A percentile compares a stretch with the other conserved stretches of the same genome.
phyloP scores from a whole-genome alignment of 148 eudicot species.

The Nyssa sinensis region DNA sequence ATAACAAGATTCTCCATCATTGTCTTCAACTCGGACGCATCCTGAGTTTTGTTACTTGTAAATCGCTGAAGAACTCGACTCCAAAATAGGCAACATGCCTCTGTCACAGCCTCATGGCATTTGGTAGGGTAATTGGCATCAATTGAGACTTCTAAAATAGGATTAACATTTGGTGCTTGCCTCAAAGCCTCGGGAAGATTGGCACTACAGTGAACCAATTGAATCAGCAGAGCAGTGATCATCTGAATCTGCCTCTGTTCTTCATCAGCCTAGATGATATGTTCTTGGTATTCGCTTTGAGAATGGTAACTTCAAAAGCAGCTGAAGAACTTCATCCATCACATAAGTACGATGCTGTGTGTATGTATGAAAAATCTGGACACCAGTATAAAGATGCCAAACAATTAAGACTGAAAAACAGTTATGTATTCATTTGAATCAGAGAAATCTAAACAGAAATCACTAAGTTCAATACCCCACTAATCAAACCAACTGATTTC shows the following conservation, averaged over 20 bases:
- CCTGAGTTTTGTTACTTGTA: constrained; percentile 71
- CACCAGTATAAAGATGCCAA: constrained; percentile 17
- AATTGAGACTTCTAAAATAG: constrained; percentile 55
- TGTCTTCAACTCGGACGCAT: constrained; percentile 78
- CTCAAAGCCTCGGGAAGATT: constrained; percentile 85
- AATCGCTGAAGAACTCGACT: constrained; percentile 84
- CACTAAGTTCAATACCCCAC: constrained; percentile 78
- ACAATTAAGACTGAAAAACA: constrained; percentile 14
- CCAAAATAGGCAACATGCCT: constrained; percentile 91
- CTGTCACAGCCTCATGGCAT: constrained; percentile 89
- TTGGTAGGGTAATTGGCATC: constrained; percentile 57
- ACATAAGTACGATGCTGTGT: constrained; percentile 83
- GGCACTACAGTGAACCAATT: constrained; percentile 81
- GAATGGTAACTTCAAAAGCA: constrained; percentile 78
- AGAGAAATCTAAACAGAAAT: background rate
- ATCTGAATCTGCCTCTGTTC: constrained; percentile 97
- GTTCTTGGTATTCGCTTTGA: constrained; percentile 77
- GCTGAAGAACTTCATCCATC: constrained; percentile 78
- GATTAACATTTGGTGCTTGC: constrained; percentile 42
- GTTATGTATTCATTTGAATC: background rate
- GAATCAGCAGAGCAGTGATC: constrained; percentile 77
- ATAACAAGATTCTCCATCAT: constrained; percentile 83
- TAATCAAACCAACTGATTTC: constrained; percentile 78
- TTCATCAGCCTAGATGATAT: constrained; percentile 90
- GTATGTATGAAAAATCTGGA: constrained; percentile 81